Percentiles rank a stretch among this genome's conserved stretches.
Conservation (phyloP, 1,284 basidiomycete species). For the Apiotrichum montevideense region DNA sequence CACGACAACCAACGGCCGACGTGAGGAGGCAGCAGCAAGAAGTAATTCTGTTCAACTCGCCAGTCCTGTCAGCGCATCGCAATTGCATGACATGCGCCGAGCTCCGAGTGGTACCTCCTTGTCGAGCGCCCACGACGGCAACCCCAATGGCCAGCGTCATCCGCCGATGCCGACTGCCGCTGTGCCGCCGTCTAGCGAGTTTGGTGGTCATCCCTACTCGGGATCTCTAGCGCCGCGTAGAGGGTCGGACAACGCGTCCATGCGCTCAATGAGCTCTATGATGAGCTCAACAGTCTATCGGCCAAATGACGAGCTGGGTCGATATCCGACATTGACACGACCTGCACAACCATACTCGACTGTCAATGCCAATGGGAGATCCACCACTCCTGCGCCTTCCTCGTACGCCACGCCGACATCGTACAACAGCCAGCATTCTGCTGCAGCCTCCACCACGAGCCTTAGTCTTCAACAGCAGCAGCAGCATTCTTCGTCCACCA, state of each 20-base stretch:
- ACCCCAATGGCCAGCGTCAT: background rate
- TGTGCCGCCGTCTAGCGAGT: slow-evolving; percentile 11
- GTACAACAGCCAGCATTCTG: background rate
- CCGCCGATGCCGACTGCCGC: background rate
- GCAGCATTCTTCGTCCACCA: background rate
- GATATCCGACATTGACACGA: slow-evolving; percentile 27
- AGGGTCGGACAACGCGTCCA: slow-evolving; percentile 32
- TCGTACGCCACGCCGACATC: slow-evolving; percentile 3
- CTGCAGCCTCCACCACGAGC: background rate
- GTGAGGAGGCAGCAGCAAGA: background rate
- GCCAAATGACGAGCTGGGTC: slow-evolving; percentile 28
- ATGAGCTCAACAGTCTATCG: slow-evolving; percentile 13
- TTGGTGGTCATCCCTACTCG: slow-evolving; percentile 22
- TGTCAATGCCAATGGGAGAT: background rate
- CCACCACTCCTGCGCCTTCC: background rate
- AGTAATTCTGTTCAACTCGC: background rate
- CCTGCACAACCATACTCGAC: background rate
- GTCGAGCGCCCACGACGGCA: background rate
- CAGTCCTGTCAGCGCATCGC: background rate
- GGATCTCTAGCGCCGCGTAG: slow-evolving; percentile 8
- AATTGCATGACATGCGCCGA: background rate
- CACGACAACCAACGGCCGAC: slow-evolving; percentile 6
- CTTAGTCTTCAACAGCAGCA: background rate
- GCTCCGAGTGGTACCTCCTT: background rate
- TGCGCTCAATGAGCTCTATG: slow-evolving; percentile 26